phyloP scores from a whole-genome alignment of 1,284 basidiomycete species.

The Acaromyces ingoldii region DNA sequence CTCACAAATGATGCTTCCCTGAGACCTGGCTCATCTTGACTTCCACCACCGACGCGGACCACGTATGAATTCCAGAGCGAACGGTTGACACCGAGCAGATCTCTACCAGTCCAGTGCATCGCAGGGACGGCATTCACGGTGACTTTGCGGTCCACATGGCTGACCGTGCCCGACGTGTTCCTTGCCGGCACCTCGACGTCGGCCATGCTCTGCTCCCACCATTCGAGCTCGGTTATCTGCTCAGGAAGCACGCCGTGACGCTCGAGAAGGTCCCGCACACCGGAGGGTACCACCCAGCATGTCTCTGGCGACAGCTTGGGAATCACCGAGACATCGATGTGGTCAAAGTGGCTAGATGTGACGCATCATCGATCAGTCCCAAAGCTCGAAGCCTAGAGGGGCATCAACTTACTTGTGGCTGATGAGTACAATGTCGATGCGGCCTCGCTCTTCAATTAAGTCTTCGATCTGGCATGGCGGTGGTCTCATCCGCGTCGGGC shows the following conservation, averaged over 20 bases:
- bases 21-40: neutral
- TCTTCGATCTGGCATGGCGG: constrained; percentile 53
- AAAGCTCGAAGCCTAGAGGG: neutral
- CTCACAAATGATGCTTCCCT: neutral
- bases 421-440: constrained; percentile 54
- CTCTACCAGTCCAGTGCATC: constrained; percentile 56
- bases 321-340: constrained; percentile 37
- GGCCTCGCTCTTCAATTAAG: constrained; percentile 30
- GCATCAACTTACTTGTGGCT: constrained; percentile 53
- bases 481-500: constrained; percentile 53
- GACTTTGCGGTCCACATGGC: constrained; percentile 9
- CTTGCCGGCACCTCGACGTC: neutral
- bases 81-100: constrained; percentile 55
- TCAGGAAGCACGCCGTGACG: constrained; percentile 26
- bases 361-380: neutral
- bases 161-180: neutral
- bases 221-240: constrained; percentile 41
- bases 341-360: constrained; percentile 28
- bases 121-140: constrained; percentile 31
- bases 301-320: constrained; percentile 25
- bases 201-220: constrained; percentile 40
- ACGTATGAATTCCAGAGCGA: constrained; percentile 49
- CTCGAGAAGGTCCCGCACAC: constrained; percentile 30
- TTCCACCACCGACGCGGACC: neutral
- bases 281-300: constrained; percentile 44